Conservation (phyloP, 257 asterid species). For the Solanum infundibuliforme region DNA sequence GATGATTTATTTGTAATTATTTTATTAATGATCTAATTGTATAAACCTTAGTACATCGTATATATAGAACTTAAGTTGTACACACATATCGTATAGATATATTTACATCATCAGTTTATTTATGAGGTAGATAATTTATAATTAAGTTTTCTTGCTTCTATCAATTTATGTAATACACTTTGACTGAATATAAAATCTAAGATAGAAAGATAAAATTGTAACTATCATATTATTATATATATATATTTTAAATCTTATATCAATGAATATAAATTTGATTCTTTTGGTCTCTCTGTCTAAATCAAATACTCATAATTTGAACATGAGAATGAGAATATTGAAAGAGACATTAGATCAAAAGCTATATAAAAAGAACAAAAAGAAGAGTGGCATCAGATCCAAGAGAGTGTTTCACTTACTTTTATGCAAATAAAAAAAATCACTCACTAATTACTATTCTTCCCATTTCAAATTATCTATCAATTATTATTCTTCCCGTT, state of each 20-base stretch:
- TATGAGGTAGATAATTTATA: background rate
- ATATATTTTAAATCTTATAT: background rate
- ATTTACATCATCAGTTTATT: too few relatives aligned
- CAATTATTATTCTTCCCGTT: background rate
- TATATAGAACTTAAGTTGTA: background rate
- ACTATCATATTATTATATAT: background rate
- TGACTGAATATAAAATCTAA: too few relatives aligned
- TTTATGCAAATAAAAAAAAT: constrained; percentile 43
- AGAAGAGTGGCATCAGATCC: constrained; percentile 44
- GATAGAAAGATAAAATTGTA: background rate
- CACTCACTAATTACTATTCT: background rate
- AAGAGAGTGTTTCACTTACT: constrained; percentile 54
- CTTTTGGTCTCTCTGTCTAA: background rate
- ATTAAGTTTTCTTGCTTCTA: too few relatives aligned
- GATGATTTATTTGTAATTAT: background rate
- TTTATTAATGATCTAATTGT: background rate
- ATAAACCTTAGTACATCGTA: background rate
- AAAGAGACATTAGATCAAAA: background rate
- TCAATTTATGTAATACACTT: background rate
- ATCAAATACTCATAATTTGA: background rate
- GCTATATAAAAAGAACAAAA: background rate
- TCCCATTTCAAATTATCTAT: background rate
- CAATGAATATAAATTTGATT: background rate
- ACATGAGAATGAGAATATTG: background rate
- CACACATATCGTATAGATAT: too few relatives aligned